Base-by-base conservation (phyloP, 2,329 filamentous ascomycete genomes). In the Colletotrichum sp. region DNA sequence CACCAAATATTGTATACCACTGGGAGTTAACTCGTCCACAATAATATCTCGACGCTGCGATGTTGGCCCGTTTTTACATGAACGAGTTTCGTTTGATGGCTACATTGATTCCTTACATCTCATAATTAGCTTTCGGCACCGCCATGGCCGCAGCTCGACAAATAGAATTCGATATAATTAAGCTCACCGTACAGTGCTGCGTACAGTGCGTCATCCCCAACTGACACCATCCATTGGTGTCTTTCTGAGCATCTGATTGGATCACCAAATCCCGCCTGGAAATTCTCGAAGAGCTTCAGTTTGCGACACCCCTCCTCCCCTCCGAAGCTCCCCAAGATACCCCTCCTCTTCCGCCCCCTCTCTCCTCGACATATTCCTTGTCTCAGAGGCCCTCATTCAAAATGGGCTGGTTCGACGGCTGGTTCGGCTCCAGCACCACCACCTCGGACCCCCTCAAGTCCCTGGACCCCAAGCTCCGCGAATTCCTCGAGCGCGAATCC, bases 401-500 rank as follows among this genome's bases (percentile, higher is more conserved):
- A 75, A 92, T 92, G 91, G 90, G 90, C 79, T 92, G 90, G 90
- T 85, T 91, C 80, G 87, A 89, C 78, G 88, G 87, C 74, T 77
- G 75, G 72, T 85, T 91, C 75, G 89, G 90, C 77, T 83, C 89
- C 80, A 85, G 88, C 78, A 83, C 85, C 70, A 86, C 83, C 77
- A 85, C 85, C 77, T 83, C 83, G 80, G 89, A 92, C 77, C 93
- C 94, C 28, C 89, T 95, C 78, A 89, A 90, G 80, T 93, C 94
- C 80, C 92, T 98, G 80, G 95, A 98, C 82, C 94, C 95, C 52
- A 93, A 93, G 78, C 91, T 98, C 72, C 94, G 94, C 81, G 94
- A 96, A 78, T 98, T 96, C 84, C 92, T 98, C 81, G 90, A 96
- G 82, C 93, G 93, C 85, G 95, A 98, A 87, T 93, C 94, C 30